Evolutionary conservation across 1,284 basidiomycete genomes (phyloP).

Genomic region (Tilletia walkeri): DNA sequence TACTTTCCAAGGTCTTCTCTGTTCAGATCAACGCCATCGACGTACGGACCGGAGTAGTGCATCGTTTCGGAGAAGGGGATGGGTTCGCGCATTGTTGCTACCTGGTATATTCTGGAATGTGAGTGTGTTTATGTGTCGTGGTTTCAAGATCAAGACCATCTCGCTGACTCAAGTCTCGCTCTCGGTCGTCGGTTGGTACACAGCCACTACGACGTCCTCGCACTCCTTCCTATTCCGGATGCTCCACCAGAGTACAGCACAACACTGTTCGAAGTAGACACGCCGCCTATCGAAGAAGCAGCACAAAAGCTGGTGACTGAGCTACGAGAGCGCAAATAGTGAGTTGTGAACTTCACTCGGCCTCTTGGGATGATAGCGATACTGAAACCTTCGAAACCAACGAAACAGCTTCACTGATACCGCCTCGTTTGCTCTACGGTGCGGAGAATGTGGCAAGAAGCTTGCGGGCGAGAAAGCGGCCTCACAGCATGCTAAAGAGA

Average conservation of each 20-base stretch:
- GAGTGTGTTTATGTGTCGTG: neutral
- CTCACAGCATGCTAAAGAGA: constrained; percentile 34
- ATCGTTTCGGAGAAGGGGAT: constrained; percentile 37
- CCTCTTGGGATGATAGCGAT: neutral
- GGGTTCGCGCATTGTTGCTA: constrained; percentile 27
- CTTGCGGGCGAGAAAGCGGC: constrained; percentile 40
- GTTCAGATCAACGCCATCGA: constrained; percentile 36
- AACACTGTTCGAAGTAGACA: constrained; percentile 26
- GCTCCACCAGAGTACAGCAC: constrained; percentile 24
- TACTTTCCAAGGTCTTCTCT: constrained; percentile 30
- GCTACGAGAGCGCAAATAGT: constrained; percentile 31
- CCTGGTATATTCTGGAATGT: constrained; percentile 39
- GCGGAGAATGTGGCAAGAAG: constrained; percentile 30
- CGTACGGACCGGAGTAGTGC: constrained; percentile 30
- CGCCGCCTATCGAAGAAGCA: constrained; percentile 28
- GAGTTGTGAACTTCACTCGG: neutral
- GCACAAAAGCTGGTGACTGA: constrained; percentile 27
- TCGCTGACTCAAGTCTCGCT: too few relatives aligned
- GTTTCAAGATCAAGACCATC: too few relatives aligned
- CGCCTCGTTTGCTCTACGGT: constrained; percentile 33
- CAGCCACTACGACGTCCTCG: constrained; percentile 41
- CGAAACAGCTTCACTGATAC: constrained; percentile 35
- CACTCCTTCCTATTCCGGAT: constrained; percentile 22
- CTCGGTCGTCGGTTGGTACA: too few relatives aligned
- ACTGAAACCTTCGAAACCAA: neutral